Base-by-base conservation (phyloP, 106 monocot species). In the Dendrobium huoshanense region DNA sequence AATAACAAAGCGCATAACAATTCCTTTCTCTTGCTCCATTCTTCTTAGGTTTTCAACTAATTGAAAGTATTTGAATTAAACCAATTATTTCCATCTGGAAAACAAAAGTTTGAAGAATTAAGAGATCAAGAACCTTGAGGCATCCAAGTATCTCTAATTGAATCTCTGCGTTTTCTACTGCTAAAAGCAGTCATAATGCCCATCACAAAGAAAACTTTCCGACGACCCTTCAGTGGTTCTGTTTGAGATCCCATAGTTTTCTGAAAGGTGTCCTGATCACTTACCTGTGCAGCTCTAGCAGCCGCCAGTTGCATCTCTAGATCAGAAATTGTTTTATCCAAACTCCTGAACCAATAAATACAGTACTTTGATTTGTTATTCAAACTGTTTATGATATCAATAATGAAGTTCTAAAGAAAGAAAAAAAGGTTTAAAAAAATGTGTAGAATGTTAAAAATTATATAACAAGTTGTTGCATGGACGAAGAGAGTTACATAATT, bases 141-240 rank as follows among this genome's bases (percentile, higher is more conserved):
- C 90, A 90, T 88, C 93, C 90, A 93, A 42, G 90, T 93, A 40
- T 86, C 80, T 80, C 93, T 79, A 27, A 93, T 85, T 11, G 93
- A 90, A 54, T 90, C 88, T 82, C 93, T 81, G 10, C 88, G 88
- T 31, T 85, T 88, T 33, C 88, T 88, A 73, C 87, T 88, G 75
- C 84, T 85, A 77, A 93, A 90, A 61, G 88, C 82, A 77, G 90
- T 93, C 19, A 93, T 88, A 40, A 90, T 90, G 55, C 93, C 93
- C 88, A 90, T 85, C 37, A 93, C 90, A 70, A 87, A 80, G 77
- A 88, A 87, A 5, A 87, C 81, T 83, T 88, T 88, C 31, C 84
- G 77, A 9, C 81, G 84, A 0, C 79, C 80, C 18, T 64, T 83
- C 54, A 48, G 61, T 29, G 40, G 56, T 6, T 78, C 82, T 25